Percentiles rank a stretch among this genome's conserved stretches.
These are phyloP conservation scores for Cladosporium oxysporum DNA, from an alignment of 2,329 filamentous ascomycete genomes.

Conservation along the genomic window DNA sequence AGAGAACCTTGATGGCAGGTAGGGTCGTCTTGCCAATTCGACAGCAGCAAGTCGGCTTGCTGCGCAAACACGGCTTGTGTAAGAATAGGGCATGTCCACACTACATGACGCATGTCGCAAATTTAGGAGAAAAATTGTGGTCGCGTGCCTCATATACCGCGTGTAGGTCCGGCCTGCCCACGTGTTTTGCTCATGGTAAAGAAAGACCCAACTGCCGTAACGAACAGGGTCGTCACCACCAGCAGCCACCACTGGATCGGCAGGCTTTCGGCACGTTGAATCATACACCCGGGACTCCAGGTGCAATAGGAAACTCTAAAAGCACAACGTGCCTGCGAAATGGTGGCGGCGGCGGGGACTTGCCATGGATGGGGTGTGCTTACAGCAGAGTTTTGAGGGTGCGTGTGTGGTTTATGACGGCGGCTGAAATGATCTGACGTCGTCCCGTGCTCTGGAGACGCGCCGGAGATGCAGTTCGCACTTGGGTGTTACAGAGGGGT, in stretches of 20 bases:
- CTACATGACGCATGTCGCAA: background rate
- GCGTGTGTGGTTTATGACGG: background rate
- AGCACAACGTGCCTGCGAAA: background rate
- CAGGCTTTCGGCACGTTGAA: conserved; percentile 10
- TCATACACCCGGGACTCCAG: conserved; percentile 6
- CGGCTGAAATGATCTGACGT: conserved; percentile 10
- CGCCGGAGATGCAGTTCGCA: conserved; percentile 2
- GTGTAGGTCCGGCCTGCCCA: background rate
- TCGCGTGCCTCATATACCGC: background rate
- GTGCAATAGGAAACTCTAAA: background rate
- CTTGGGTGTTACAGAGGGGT: background rate
- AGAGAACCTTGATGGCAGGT: conserved; percentile 1
- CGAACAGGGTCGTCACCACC: background rate
- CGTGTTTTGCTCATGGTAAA: background rate
- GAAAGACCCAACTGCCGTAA: background rate
- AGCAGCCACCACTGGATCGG: background rate
- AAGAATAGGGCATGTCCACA: background rate
- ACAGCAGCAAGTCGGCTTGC: background rate
- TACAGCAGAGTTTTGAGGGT: background rate
- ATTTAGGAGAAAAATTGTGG: too few species aligned
- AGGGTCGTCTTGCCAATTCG: background rate
- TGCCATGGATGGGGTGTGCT: background rate
- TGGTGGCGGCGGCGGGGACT: background rate
- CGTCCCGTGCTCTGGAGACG: conserved; percentile 4
- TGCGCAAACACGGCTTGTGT: background rate